Evolutionary conservation across 2,329 filamentous ascomycete species (phyloP).

Genomic region (Coniella lustricola): DNA sequence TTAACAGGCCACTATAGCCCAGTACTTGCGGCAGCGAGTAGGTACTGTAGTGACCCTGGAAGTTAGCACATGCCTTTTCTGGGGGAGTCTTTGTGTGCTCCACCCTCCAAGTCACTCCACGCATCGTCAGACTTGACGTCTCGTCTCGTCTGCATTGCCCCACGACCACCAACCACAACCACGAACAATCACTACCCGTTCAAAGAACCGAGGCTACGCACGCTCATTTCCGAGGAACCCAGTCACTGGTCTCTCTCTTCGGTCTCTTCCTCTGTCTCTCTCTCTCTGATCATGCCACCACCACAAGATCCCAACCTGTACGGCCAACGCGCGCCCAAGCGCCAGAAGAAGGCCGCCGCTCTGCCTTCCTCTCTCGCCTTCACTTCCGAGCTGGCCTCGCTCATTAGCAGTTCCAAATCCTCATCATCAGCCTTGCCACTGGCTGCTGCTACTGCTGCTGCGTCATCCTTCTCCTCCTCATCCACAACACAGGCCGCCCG

Average conservation of each 20-base stretch:
- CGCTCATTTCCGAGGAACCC: too few species aligned
- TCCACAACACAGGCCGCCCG: conserved; percentile 37
- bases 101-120: neutral
- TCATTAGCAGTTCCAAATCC: conserved; percentile 54
- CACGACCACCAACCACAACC: too few species aligned
- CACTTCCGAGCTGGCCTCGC: conserved; percentile 75
- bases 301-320: conserved; percentile 67
- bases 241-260: too few species aligned
- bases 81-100: too few species aligned
- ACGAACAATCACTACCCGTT: too few species aligned
- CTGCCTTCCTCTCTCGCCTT: conserved; percentile 74
- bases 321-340: conserved; percentile 65
- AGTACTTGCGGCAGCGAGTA: too few species aligned
- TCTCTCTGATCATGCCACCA: conserved; percentile 42
- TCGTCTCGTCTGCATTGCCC: conserved; percentile 13
- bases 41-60: too few species aligned
- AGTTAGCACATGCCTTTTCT: too few species aligned
- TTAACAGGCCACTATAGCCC: too few species aligned
- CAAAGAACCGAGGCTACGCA: too few species aligned
- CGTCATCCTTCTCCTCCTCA: conserved; percentile 30
- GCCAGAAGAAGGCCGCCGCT: conserved; percentile 60
- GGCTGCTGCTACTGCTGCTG: conserved; percentile 17
- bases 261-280: too few species aligned
- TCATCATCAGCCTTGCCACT: conserved; percentile 26
- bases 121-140: conserved; percentile 8